Base-by-base conservation (phyloP, 2,329 filamentous ascomycete species). In the Aureobasidium lini region DNA sequence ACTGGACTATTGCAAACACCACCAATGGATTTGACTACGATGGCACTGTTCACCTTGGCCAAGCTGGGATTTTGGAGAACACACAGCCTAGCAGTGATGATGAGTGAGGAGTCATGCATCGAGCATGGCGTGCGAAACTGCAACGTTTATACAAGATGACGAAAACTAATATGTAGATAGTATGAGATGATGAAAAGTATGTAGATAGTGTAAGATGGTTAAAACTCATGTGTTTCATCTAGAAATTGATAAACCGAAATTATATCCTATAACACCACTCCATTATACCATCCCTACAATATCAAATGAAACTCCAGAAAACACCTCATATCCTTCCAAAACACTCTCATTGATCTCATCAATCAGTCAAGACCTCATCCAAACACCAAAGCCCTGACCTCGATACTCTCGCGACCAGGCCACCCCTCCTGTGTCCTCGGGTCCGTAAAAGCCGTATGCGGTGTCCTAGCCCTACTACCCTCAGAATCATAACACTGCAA, bases 301-400 rank as follows among this genome's bases (percentile, higher is more conserved):
- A 23, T 23, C 23, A 23, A 23, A 23, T 23, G 23, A 23, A 23
- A 23, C 23, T 23, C 23, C 2, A 23, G 23, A 23, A 23, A 23
- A 23, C 23, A 23, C 23, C 23, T 23, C 23, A 23, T 23, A 23
- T 23, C 23, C 23, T 23, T 3, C 23, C 23, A 23, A 23, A 23
- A 2, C 13, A 7, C 8, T n/a, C 6, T 46, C 18, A 23, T 13
- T 5, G 9, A 9, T 16, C 7, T 18, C 7, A 10, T 16, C 13
- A 11, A 10, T 11, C 15, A 49, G 11, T n/a, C 39, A 28, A 43
- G 1, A 23, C 13, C n/a, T 53, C 39, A 63, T 11, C 61, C 88
- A 79, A 96, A 95, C 0, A 96, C 88, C 71, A 96, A 77, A 23
- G 89, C 84, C 66, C 92, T 81, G 15, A 96, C 88, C 73, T 96